A percentile compares a stretch with the other conserved stretches of the same genome.
phyloP scores from a whole-genome alignment of 805 yeast species.

The Saccharomycopsis schoenii region DNA sequence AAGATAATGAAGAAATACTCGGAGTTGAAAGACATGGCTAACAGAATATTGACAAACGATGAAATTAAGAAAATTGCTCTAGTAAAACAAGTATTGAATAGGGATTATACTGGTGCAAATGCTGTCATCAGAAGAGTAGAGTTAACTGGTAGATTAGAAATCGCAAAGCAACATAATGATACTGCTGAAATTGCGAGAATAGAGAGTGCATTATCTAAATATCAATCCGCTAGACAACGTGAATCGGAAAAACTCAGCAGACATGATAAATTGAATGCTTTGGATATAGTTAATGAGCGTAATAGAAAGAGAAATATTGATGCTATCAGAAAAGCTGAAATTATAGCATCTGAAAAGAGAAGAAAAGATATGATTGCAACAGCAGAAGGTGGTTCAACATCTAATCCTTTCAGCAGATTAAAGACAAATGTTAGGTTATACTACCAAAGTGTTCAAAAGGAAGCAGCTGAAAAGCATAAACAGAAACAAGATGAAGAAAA shows the following conservation, averaged over 20 bases:
- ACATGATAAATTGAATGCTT: conserved; percentile 28
- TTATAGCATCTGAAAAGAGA: conserved; percentile 47
- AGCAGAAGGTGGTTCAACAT: conserved; percentile 28
- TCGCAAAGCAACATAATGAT: conserved; percentile 56
- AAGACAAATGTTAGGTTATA: conserved; percentile 81
- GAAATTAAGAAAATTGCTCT: conserved; percentile 74
- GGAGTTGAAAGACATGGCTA: conserved; percentile 53
- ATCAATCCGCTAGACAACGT: conserved; percentile 29
- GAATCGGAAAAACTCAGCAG: conserved; percentile 30
- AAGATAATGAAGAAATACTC: conserved; percentile 55
- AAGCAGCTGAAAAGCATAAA: conserved; percentile 50
- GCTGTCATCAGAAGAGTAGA: conserved; percentile 68
- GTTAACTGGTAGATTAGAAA: conserved; percentile 62
- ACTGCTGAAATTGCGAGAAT: conserved; percentile 34
- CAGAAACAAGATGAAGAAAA: conserved; percentile 37
- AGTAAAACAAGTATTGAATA: conserved; percentile 51
- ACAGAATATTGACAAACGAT: conserved; percentile 55
- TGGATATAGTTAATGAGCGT: conserved; percentile 72
- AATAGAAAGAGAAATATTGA: conserved; percentile 76
- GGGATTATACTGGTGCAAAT: conserved; percentile 52
- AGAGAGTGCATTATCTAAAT: conserved; percentile 36
- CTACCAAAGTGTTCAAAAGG: conserved; percentile 46
- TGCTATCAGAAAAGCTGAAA: conserved; percentile 71
- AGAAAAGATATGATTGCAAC: conserved; percentile 27
- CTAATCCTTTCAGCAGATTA: conserved; percentile 82